Evolutionary conservation across 768 basidiomycete genomes (phyloP), one percentile per base, ranked within the genome.

Genomic region (Lactifluus volemus): DNA sequence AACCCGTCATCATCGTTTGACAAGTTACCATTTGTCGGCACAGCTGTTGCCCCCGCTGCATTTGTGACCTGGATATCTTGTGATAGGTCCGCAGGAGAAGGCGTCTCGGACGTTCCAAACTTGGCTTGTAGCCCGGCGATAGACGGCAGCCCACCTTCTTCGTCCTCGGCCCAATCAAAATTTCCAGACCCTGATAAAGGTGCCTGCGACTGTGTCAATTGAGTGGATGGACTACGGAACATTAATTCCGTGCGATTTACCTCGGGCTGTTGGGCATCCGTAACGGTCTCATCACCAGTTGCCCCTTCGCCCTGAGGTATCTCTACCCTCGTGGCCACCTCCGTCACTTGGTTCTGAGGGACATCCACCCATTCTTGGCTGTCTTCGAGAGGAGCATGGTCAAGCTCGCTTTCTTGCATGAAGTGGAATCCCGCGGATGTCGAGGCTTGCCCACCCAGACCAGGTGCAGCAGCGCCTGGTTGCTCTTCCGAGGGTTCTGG

Each of bases 151-250:
- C 81, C 88, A 17, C 78, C 81, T 63, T 86, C 86, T n/a, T 89
- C 87, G 58, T 90, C 88, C 45, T 83, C 84, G 15, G 90, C 88
- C 90, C 91, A 92, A 71, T 92, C 86, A 58, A 92, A 78, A 30
- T 81, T 73, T n/a, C 68, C 72, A 51, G 65, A 61, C 6, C 50
- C 56, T 4, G 66, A 58, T 21, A 61, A 39, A 3, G 65, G 53
- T 8, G 58, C 63, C 68, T 69, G 38, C 49, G 3, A 61, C 15
- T 11, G 12, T 21, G 38, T 53, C 7, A 44, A 44, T 32, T 42
- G 29, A 55, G 34, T n/a, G n/a, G 25, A 42, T 9, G n/a, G 47
- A n/a, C 25, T 25, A 17, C 9, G 25, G 17, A 17, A 6, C 25
- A 41, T 10, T 8, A 8, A 53, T 38, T 15, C 34, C 44, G 32